phyloP scores from a whole-genome alignment of 495 filamentous ascomycete species.

The Aspergillus taichungensis region DNA sequence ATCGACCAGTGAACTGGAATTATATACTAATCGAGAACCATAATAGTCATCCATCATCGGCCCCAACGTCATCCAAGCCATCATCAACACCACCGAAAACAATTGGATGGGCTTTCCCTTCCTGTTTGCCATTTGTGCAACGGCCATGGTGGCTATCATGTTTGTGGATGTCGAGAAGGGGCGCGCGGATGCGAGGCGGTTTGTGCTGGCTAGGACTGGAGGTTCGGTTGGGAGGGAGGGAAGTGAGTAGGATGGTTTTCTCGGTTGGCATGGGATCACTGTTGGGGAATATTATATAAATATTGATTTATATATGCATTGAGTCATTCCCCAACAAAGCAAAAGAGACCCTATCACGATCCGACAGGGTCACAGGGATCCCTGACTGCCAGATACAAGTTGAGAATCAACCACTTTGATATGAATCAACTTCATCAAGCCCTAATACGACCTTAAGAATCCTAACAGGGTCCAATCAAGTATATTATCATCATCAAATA shows the following conservation, averaged over 20 bases:
- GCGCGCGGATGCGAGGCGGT: conserved; percentile 33
- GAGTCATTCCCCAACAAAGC: no score
- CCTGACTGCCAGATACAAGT: no score
- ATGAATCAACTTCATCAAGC: no score
- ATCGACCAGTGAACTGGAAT: background rate
- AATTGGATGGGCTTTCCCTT: conserved; percentile 47
- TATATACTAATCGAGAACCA: background rate
- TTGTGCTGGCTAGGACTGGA: conserved; percentile 25
- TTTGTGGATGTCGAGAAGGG: conserved; percentile 41
- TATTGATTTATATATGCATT: no score
- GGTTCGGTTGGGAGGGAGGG: background rate
- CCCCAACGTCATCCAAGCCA: conserved; percentile 42
- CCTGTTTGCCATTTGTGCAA: conserved; percentile 34
- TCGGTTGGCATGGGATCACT: no score
- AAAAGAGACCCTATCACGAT: no score
- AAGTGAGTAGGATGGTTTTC: background rate
- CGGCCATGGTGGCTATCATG: conserved; percentile 32
- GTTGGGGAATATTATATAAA: no score
- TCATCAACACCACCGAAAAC: conserved; percentile 39
- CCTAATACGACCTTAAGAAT: no score
- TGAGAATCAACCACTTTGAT: no score
- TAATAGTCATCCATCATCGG: conserved; percentile 38
- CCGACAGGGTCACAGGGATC: no score
- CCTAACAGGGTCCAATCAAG: no score
- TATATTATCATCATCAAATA: no score